Conservation (phyloP, 2,329 filamentous ascomycete species). For the Fusarium lateritium region DNA sequence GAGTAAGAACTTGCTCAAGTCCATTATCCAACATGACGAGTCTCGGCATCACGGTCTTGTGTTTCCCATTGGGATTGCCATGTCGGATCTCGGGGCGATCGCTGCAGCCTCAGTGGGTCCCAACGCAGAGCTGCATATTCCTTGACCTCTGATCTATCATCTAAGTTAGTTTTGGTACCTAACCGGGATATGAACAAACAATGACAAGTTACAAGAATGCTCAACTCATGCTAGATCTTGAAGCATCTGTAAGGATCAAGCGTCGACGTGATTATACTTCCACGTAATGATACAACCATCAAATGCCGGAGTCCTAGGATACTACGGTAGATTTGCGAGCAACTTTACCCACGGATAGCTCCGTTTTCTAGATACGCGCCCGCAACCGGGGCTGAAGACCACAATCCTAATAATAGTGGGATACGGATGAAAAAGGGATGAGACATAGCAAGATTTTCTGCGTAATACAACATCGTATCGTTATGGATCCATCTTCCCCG, state of each 20-base stretch:
- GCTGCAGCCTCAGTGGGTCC: conserved; percentile 4
- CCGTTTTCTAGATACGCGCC: conserved; percentile 3
- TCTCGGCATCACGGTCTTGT: background rate
- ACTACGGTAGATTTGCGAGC: background rate
- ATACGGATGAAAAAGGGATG: background rate
- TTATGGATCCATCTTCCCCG: background rate
- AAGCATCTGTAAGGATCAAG: background rate
- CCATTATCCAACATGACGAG: conserved; percentile 1
- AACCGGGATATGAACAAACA: background rate
- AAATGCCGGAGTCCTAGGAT: background rate
- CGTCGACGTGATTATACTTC: background rate
- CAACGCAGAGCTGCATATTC: background rate
- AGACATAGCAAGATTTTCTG: background rate
- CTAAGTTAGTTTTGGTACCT: background rate
- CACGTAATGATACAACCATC: background rate
- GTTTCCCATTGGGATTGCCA: background rate
- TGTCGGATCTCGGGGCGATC: conserved; percentile 6
- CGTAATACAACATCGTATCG: background rate
- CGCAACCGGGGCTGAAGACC: background rate
- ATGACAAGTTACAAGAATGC: background rate
- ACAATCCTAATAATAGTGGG: background rate
- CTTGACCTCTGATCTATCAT: background rate
- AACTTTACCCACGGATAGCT: background rate
- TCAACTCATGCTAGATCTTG: conserved; percentile 6
- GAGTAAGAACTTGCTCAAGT: background rate